Base-by-base conservation (phyloP, 345 rosid species). In the Erodium maritimum region DNA sequence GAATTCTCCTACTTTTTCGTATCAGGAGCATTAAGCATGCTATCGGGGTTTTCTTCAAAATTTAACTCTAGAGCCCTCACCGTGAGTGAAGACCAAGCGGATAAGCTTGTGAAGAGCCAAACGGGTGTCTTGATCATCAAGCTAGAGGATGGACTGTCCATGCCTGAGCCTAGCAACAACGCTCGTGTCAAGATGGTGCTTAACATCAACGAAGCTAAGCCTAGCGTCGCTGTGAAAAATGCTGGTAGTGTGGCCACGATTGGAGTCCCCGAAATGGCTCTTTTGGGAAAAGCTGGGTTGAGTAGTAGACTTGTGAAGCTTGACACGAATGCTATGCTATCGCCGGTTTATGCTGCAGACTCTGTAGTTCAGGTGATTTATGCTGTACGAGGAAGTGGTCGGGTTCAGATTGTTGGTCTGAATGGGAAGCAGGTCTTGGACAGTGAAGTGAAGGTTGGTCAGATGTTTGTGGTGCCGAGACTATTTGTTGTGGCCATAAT, bases 1-100 rank as follows among this genome's bases (percentile, higher is more conserved):
- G 63, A 66, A 45, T 57, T 77, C 63, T 60, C 70, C 6, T 74
- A 77, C 25, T 77, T 77, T 64, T 0, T 55, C 0, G 18, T 73
- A 1, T 33, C 72, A 0, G 78, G 81, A 23, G 5, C 61, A 1
- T 16, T 0, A 4, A 67, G 78, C 5, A 37, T 33, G 56, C 9
- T 73, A 10, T 6, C 54, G 18, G 78, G 71, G 24, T 73, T 77
- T 63, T 73, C 74, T 0, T 14, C 61, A 5, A 67, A 71, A 13
- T 55, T 68, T 24, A 60, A 23, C 4, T 14, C 60, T 5, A 55
- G 29, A 63, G 60, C 76, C 1, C 71, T 52, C 48, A 48, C 50
- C 10, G 24, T 70, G 12, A 48, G 23, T 2, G 24, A 22, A 42
- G n/a, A 34, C 19, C 22, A 67, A 19, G 78, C 73, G 5, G 4